These are phyloP conservation scores for Amaranthus hypochondriacus DNA, from an alignment of 148 eudicot species.

Conservation along the genomic window DNA sequence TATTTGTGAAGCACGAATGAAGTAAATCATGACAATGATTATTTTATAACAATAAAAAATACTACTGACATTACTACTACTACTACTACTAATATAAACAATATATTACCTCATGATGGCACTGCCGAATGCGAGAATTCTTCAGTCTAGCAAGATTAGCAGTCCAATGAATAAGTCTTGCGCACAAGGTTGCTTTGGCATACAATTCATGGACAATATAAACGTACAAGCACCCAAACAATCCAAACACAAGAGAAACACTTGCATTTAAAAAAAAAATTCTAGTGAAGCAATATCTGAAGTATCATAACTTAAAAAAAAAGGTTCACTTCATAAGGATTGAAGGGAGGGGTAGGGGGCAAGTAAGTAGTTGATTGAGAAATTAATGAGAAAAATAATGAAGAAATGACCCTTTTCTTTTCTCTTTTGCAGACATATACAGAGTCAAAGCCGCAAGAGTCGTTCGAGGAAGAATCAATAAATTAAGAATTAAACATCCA, in stretches of 20 bases:
- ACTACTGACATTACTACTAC: too few species aligned
- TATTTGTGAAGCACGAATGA: too few species aligned
- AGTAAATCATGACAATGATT: not conserved
- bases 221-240: not conserved
- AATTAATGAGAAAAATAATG: not conserved
- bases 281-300: not conserved
- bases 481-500: slow-evolving; percentile 59
- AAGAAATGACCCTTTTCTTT: slow-evolving; percentile 6
- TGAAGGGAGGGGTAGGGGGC: not conserved
- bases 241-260: not conserved
- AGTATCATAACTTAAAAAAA: not conserved
- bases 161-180: not conserved
- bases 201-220: not conserved
- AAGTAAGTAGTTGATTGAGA: not conserved
- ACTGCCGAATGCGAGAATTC: not conserved
- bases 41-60: too few species aligned
- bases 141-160: not conserved
- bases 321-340: not conserved
- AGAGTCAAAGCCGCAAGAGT: slow-evolving; percentile 20
- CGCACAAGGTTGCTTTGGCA: not conserved
- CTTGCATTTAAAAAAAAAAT: not conserved
- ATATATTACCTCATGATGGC: slow-evolving; percentile 12
- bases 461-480: slow-evolving; percentile 52
- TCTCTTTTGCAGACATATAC: slow-evolving; percentile 18
- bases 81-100: too few species aligned